Evolutionary conservation across 768 basidiomycete genomes (phyloP).

Genomic region (Boletus coccyginus): DNA sequence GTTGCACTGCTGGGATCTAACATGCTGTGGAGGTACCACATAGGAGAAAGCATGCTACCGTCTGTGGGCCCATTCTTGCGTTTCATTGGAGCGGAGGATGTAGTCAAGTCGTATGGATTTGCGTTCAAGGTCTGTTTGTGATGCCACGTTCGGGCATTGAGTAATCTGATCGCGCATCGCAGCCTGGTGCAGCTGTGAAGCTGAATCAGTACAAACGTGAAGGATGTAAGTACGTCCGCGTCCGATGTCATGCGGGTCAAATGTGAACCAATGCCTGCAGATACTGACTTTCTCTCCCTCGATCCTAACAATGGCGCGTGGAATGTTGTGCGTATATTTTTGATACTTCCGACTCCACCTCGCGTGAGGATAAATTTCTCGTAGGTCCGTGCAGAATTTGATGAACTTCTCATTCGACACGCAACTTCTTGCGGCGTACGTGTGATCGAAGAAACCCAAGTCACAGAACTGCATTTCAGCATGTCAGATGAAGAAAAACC

Average conservation of each 20-base stretch:
- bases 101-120: slow-evolving; percentile 7
- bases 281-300: slow-evolving; percentile 2
- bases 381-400: slow-evolving; percentile 7
- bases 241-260: too few relatives aligned
- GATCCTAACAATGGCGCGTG: slow-evolving; percentile 3
- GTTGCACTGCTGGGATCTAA: too few relatives aligned
- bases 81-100: slow-evolving; percentile 9
- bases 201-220: slow-evolving; percentile 14
- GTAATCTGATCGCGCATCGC: too few relatives aligned
- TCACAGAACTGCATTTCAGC: slow-evolving; percentile 3
- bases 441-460: slow-evolving; percentile 5
- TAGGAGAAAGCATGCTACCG: slow-evolving; percentile 12
- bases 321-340: neutral
- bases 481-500: too few relatives aligned
- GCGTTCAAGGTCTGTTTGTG: slow-evolving; percentile 3
- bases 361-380: too few relatives aligned
- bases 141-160: too few relatives aligned
- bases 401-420: neutral
- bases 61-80: slow-evolving; percentile 7
- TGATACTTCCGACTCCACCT: too few relatives aligned
- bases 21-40: slow-evolving; percentile 7
- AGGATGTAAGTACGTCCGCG: slow-evolving; percentile 2
- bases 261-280: neutral
- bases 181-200: slow-evolving; percentile 10
- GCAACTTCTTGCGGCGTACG: neutral